phyloP scores from a whole-genome alignment of 1,284 basidiomycete genomes.

The Somion occarium region DNA sequence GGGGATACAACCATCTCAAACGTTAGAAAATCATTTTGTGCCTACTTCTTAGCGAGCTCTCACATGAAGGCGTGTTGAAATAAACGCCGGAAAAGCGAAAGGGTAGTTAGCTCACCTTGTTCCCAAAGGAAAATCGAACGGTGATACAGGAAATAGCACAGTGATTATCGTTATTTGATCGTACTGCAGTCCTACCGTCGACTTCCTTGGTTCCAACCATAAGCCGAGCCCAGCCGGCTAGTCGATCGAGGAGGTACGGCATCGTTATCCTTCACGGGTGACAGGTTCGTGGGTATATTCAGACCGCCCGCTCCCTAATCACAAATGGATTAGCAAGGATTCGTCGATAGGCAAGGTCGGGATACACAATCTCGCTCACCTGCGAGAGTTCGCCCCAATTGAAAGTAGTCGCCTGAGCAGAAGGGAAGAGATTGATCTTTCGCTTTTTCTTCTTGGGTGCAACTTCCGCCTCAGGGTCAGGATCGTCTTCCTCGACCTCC shows the following conservation, averaged over 20 bases:
- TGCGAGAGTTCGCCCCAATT: constrained; percentile 5
- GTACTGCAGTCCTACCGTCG: too few relatives aligned
- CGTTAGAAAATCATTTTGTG: too few relatives aligned
- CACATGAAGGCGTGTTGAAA: too few relatives aligned
- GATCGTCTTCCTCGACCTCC: neutral
- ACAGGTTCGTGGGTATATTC: constrained; percentile 9
- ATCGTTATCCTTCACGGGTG: constrained; percentile 8
- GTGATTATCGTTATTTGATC: too few relatives aligned
- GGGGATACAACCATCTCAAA: too few relatives aligned
- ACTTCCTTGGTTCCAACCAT: neutral
- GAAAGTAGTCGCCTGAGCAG: constrained; percentile 3
- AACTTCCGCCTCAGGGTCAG: neutral
- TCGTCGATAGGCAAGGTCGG: neutral
- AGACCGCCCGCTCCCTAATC: constrained; percentile 2
- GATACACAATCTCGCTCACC: neutral
- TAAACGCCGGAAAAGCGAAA: too few relatives aligned
- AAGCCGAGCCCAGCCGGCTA: constrained; percentile 5
- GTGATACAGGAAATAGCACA: too few relatives aligned
- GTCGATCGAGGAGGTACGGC: constrained; percentile 8
- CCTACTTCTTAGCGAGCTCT: too few relatives aligned
- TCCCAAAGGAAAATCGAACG: too few relatives aligned
- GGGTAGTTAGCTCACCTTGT: too few relatives aligned
- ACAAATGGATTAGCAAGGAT: neutral
- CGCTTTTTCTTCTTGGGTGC: constrained; percentile 7
- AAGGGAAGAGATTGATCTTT: constrained; percentile 9